phyloP scores from a whole-genome alignment of 176 grass and related monocot genomes.

The Rhipidocladum racemiflorum region DNA sequence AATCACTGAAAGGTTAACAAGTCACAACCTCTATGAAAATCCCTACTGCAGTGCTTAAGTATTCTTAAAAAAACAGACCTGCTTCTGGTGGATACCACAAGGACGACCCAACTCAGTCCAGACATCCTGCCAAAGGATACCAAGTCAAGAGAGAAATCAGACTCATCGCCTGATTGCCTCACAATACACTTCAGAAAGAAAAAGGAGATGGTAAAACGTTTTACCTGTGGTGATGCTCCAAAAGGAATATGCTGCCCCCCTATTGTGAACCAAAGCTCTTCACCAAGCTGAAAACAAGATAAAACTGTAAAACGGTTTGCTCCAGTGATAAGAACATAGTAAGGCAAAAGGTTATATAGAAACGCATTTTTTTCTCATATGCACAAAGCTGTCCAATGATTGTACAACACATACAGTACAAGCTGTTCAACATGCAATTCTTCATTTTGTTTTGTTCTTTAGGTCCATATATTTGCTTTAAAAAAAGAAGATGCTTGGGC shows the following conservation, averaged over 20 bases:
- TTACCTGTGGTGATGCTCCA: slow-evolving; percentile 88
- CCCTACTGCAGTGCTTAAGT: background rate
- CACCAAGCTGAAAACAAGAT: slow-evolving; percentile 73
- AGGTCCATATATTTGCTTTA: background rate
- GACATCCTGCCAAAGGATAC: slow-evolving; percentile 60
- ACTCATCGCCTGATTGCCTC: background rate
- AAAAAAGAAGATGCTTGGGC: background rate
- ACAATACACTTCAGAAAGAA: background rate
- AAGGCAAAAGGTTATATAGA: slow-evolving; percentile 12
- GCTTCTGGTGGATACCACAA: slow-evolving; percentile 95
- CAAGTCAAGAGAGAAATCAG: slow-evolving; percentile 25
- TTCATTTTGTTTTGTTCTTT: background rate
- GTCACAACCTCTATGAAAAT: slow-evolving; percentile 20
- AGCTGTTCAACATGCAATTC: background rate
- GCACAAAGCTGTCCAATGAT: background rate
- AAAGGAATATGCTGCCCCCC: slow-evolving; percentile 92
- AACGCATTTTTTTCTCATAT: background rate
- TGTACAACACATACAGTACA: background rate
- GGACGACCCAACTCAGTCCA: slow-evolving; percentile 90
- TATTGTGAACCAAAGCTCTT: slow-evolving; percentile 87
- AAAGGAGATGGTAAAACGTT: background rate
- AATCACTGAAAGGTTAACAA: slow-evolving; percentile 1
- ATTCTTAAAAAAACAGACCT: slow-evolving; percentile 48
- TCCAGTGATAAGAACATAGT: slow-evolving; percentile 8
- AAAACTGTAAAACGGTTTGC: slow-evolving; percentile 7